Conservation (phyloP, 139 green algal species). For the Coelastrella sp. region DNA sequence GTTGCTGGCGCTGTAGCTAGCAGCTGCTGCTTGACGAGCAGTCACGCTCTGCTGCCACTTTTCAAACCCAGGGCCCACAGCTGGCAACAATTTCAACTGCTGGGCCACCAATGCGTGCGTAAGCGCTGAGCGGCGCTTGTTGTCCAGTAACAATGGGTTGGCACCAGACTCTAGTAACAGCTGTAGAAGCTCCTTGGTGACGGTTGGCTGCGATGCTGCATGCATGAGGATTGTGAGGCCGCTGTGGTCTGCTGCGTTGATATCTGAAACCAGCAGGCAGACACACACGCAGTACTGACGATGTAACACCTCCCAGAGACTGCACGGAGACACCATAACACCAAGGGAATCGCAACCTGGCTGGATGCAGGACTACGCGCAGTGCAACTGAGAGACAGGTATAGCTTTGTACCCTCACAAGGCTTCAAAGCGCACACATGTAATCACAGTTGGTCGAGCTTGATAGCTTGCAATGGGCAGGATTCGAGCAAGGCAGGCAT, state of each 20-base stretch:
- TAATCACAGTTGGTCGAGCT: too few relatives aligned
- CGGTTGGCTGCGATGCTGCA: constrained; percentile 18
- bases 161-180: constrained; percentile 26
- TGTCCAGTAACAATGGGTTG: constrained; percentile 22
- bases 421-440: background rate
- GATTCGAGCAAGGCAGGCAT: background rate
- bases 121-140: constrained; percentile 38
- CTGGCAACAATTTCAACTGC: background rate
- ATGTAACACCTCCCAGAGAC: background rate
- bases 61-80: background rate
- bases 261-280: background rate
- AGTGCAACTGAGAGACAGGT: too few relatives aligned
- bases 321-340: background rate
- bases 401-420: background rate
- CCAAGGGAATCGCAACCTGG: too few relatives aligned
- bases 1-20: background rate
- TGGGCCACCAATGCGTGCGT: constrained; percentile 37
- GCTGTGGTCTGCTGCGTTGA: constrained; percentile 9
- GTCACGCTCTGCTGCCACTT: background rate
- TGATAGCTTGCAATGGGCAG: background rate
- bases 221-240: constrained; percentile 45
- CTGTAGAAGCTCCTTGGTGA: background rate
- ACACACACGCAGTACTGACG: background rate
- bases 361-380: too few relatives aligned
- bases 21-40: constrained; percentile 3